These are phyloP conservation scores for Linnemannia hyalina DNA, from an alignment of 192 early-diverging fungal species.

Conservation along the genomic window DNA sequence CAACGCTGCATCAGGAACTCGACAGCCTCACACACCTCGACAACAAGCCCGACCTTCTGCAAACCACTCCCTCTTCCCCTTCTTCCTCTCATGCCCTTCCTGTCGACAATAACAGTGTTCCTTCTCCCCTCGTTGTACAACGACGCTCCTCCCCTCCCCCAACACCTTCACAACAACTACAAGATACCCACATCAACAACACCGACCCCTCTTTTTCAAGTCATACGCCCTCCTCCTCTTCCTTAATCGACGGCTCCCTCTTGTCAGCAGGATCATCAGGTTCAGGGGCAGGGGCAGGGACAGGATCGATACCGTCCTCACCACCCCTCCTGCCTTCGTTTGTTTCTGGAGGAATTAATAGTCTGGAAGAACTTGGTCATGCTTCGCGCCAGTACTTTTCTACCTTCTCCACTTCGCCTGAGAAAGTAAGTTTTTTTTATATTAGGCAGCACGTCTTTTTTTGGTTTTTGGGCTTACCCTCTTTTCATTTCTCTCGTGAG, in stretches of 20 bases:
- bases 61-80: not conserved
- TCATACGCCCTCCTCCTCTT: not conserved
- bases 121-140: not conserved
- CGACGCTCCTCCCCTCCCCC: not conserved
- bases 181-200: not conserved
- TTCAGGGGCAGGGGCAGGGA: not conserved
- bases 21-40: not conserved
- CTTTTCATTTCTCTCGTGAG: too few relatives aligned
- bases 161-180: not conserved
- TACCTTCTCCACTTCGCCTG: conserved; percentile 23
- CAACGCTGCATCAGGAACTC: not conserved
- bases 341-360: not conserved
- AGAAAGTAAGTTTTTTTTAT: conserved; percentile 25
- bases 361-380: conserved; percentile 2
- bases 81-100: not conserved
- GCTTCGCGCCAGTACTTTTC: conserved; percentile 26
- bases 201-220: not conserved
- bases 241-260: not conserved
- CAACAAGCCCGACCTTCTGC: not conserved
- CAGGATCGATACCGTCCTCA: not conserved
- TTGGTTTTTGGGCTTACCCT: not conserved
- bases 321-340: not conserved
- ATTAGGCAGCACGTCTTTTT: not conserved
- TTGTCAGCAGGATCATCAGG: not conserved
- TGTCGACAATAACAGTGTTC: not conserved